A percentile compares a stretch with the other conserved stretches of the same genome.
Evolutionary conservation across 2,329 filamentous ascomycete genomes (phyloP).

Genomic region (Fusarium gaditjirri): DNA sequence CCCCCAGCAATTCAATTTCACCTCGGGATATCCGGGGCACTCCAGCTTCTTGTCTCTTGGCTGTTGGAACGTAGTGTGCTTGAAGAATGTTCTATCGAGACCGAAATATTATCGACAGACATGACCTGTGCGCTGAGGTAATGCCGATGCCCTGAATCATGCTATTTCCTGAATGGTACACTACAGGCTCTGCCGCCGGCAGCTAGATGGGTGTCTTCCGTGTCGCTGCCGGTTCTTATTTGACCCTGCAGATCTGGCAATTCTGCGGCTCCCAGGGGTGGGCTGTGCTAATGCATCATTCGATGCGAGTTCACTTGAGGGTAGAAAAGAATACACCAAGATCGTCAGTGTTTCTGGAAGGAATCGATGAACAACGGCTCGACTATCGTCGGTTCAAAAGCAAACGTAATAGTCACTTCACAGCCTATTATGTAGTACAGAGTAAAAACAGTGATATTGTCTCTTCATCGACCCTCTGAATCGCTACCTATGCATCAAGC

Average conservation of each 20-base stretch:
- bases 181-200: background rate
- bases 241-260: conserved; percentile 19
- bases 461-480: conserved; percentile 2
- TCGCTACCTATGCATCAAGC: conserved; percentile 9
- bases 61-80: conserved; percentile 3
- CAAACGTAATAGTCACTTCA: background rate
- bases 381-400: background rate
- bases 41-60: conserved; percentile 35
- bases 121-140: conserved; percentile 25
- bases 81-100: background rate
- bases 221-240: conserved; percentile 1
- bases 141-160: conserved; percentile 18
- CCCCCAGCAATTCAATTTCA: conserved; percentile 25
- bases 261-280: conserved; percentile 2
- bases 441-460: background rate
- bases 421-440: background rate
- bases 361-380: background rate
- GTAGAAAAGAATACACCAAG: background rate
- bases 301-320: background rate
- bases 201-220: conserved; percentile 18
- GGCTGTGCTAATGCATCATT: conserved; percentile 3
- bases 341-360: conserved; percentile 5
- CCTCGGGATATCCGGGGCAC: conserved; percentile 25
- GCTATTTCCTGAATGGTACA: background rate
- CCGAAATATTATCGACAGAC: conserved; percentile 14